Percentiles rank a stretch among this genome's conserved stretches.
These are phyloP conservation scores for Aspergillus japonicus DNA, from an alignment of 2,329 filamentous ascomycete genomes.

Conservation along the genomic window DNA sequence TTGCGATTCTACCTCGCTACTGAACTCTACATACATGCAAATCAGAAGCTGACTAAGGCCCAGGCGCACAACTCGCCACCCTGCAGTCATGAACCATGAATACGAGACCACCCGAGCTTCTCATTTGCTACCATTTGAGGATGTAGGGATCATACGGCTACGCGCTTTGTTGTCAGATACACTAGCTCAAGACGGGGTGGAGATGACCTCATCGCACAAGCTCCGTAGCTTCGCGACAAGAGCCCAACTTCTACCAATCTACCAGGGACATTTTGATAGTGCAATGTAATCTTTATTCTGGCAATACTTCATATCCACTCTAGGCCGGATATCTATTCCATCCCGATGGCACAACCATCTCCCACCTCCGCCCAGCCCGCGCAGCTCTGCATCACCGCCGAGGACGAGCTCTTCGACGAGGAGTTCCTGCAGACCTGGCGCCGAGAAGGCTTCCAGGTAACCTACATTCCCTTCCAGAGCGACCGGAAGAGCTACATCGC, in stretches of 20 bases:
- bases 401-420: background rate
- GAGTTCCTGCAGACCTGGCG: background rate
- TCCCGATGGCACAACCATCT: background rate
- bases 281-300: too few relatives aligned
- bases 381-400: conserved; percentile 1
- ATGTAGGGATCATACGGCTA: background rate
- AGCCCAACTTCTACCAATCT: too few relatives aligned
- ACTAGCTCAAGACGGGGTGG: background rate
- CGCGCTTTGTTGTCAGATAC: background rate
- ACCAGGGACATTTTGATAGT: background rate
- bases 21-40: background rate
- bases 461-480: background rate
- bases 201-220: background rate
- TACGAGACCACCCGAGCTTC: background rate
- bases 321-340: too few relatives aligned
- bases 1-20: background rate
- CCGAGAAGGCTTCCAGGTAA: background rate
- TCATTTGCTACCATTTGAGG: background rate
- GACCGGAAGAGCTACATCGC: background rate
- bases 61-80: background rate
- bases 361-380: background rate
- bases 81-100: background rate
- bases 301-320: too few relatives aligned
- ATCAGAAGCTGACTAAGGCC: background rate
- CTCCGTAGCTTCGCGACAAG: background rate